These are phyloP conservation scores for Salix suchowensis DNA, from an alignment of 345 rosid species.

Conservation along the genomic window DNA sequence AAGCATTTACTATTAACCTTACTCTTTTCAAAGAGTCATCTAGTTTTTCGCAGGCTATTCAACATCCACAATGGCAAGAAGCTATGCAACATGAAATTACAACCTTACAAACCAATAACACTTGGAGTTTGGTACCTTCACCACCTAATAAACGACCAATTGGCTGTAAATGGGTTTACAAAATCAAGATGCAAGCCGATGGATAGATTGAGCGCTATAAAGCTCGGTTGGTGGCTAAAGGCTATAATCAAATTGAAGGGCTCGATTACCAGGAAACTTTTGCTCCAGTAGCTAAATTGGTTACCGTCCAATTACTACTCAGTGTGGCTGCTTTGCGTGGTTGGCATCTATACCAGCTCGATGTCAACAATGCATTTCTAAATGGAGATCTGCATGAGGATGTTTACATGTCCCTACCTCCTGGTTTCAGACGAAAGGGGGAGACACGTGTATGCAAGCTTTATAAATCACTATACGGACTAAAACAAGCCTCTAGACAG, in stretches of 20 bases:
- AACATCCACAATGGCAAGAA: neutral
- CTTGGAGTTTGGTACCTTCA: neutral
- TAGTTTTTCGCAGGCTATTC: neutral
- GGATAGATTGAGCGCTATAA: fast-evolving
- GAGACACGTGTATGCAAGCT: too few relatives aligned
- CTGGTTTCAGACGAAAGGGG: fast-evolving
- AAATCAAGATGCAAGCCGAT: neutral
- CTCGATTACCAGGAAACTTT: too few relatives aligned
- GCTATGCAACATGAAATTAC: too few relatives aligned
- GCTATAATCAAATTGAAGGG: neutral
- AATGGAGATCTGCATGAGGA: neutral
- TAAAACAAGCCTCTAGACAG: too few relatives aligned
- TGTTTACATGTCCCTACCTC: neutral
- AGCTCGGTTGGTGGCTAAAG: fast-evolving
- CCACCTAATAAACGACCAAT: neutral
- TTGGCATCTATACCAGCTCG: too few relatives aligned
- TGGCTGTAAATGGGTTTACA: too few relatives aligned
- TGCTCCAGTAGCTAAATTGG: too few relatives aligned
- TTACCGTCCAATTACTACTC: too few relatives aligned
- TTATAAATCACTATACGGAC: too few relatives aligned
- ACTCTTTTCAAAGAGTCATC: neutral
- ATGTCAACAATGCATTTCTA: neutral
- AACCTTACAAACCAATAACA: fast-evolving
- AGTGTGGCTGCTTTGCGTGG: too few relatives aligned
- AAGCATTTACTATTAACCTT: too few relatives aligned